These are phyloP conservation scores for Paspalum vaginatum DNA, from an alignment of 176 grass and related monocot species.

Conservation along the genomic window DNA sequence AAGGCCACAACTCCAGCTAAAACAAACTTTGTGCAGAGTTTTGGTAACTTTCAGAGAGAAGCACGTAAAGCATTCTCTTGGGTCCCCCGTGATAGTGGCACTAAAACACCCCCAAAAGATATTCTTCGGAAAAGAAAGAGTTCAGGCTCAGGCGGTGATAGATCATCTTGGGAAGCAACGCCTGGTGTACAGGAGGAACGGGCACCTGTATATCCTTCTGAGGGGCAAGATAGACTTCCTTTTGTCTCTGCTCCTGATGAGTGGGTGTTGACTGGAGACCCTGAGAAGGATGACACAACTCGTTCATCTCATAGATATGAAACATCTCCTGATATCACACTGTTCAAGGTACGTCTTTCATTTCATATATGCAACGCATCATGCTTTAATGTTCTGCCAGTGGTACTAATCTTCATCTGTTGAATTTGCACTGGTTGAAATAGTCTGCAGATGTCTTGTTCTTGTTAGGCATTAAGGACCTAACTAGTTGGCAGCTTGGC, in stretches of 20 bases:
- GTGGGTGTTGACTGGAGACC: conserved; percentile 89
- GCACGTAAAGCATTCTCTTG: conserved; percentile 91
- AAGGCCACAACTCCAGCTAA: conserved; percentile 61
- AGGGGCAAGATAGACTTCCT: conserved; percentile 79
- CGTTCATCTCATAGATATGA: conserved; percentile 85
- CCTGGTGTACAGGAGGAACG: conserved; percentile 65
- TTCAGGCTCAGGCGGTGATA: conserved; percentile 74
- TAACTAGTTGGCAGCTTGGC: conserved; percentile 22
- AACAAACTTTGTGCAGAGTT: conserved; percentile 85
- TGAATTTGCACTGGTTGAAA: conserved; percentile 12
- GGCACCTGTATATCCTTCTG: conserved; percentile 55
- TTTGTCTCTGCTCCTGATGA: conserved; percentile 87
- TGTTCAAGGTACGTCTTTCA: conserved; percentile 75
- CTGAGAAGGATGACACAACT: conserved; percentile 67
- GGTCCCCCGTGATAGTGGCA: conserved; percentile 69
- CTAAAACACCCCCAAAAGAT: conserved; percentile 61
- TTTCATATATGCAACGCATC: conserved; percentile 24
- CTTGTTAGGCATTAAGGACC: conserved; percentile 13
- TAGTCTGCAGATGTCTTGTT: conserved; percentile 16
- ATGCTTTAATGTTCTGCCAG: conserved; percentile 27
- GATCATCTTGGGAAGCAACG: conserved; percentile 61
- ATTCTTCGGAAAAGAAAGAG: conserved; percentile 80
- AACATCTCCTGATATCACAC: conserved; percentile 92
- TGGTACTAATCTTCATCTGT: conserved; percentile 10
- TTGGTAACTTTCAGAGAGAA: conserved; percentile 88